These are phyloP conservation scores for Phytophthora meadii DNA, from an alignment of 352 stramenopile species.

Conservation along the genomic window DNA sequence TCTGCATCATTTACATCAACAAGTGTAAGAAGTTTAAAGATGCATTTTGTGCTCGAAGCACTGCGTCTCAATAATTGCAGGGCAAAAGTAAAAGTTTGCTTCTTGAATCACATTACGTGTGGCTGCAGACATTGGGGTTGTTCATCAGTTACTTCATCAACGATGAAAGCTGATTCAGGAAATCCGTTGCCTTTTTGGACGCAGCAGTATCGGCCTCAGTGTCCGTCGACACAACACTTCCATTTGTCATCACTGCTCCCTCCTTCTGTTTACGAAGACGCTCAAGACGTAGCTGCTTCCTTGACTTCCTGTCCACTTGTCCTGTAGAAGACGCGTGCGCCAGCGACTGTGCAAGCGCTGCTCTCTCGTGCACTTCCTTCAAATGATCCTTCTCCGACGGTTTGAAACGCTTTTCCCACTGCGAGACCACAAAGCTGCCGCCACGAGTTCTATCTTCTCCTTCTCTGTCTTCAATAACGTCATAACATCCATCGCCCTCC, in stretches of 20 bases:
- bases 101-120: slow-evolving; percentile 28
- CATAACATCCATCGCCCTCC: background rate
- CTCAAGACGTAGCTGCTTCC: slow-evolving; percentile 72
- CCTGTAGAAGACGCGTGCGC: slow-evolving; percentile 18
- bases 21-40: too few species aligned
- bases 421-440: slow-evolving; percentile 79
- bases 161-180: slow-evolving; percentile 62
- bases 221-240: slow-evolving; percentile 1
- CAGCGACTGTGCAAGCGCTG: slow-evolving; percentile 52
- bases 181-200: slow-evolving; percentile 60
- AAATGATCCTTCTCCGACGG: slow-evolving; percentile 67
- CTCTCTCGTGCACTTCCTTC: slow-evolving; percentile 67
- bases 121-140: too few species aligned
- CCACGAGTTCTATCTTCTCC: slow-evolving; percentile 13
- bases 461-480: slow-evolving; percentile 4
- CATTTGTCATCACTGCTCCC: slow-evolving; percentile 7
- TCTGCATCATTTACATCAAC: slow-evolving; percentile 25
- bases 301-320: slow-evolving; percentile 46
- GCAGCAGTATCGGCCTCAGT: slow-evolving; percentile 37
- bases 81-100: too few species aligned
- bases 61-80: too few species aligned
- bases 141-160: slow-evolving; percentile 7
- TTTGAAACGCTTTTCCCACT: slow-evolving; percentile 84
- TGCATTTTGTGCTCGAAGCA: too few species aligned
- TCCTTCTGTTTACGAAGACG: slow-evolving; percentile 56